Base-by-base conservation (phyloP, 768 basidiomycete species). In the Russula emetica region DNA sequence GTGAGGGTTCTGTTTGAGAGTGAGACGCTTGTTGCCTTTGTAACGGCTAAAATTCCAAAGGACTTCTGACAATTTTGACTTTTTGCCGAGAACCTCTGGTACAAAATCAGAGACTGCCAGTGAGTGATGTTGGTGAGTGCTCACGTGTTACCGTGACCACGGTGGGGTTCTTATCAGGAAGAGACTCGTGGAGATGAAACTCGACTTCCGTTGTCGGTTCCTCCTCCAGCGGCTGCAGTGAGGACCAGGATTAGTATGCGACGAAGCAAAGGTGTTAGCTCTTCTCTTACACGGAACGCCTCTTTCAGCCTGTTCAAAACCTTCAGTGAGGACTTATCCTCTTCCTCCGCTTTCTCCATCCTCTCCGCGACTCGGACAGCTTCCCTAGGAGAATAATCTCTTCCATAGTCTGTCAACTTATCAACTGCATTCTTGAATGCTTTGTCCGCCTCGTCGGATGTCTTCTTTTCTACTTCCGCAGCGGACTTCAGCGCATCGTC, bases 31-130 rank as follows among this genome's bases (percentile, higher is more conserved):
- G 1, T 58, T n/a, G 9, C 10, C 49, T 36, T 54, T 38, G 11
- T 30, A 32, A 11, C 65, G 65, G 20, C 50, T 58, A 44, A 66
- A 63, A 10, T 57, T 66, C 65, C 65, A 66, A 36, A 66, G 55
- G 11, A 66, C 32, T 62, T 66, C 64, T n/a, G 47, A 2, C 20
- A 52, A 1, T 0, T 26, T 58, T 5, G 65, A 38, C 10, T 26
- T 14, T 2, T 51, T 34, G 26, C 61, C 30, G 1, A 66, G 51
- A 18, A 54, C 14, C 61, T 66, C 65, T 66, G 53, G 6, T 5
- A 24, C 16, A 20, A 0, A 10, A 24, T 55, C 24, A 49, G 52
- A 34, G n/a, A 49, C 0, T 4, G n/a, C n/a, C n/a, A n/a, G n/a
- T n/a, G 10, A 34, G 28, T 22, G 2, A 13, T 2, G 16, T 45